Percentiles rank a stretch among this genome's conserved stretches.
Evolutionary conservation across 768 basidiomycete species (phyloP).

Genomic region (Boletales sp.): DNA sequence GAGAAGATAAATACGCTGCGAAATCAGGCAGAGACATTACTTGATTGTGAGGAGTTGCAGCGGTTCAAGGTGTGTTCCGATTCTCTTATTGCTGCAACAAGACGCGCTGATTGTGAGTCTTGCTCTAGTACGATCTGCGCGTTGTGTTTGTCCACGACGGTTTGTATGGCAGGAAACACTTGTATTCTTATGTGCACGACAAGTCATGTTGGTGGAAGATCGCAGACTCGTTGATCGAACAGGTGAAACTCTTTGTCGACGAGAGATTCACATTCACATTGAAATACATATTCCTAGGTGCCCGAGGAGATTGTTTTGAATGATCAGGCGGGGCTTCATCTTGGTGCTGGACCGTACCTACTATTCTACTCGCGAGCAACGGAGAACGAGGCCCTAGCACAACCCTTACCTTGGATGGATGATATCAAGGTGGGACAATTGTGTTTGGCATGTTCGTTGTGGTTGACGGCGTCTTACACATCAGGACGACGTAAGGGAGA

Average conservation of each 20-base stretch:
- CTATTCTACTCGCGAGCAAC: slow-evolving; percentile 57
- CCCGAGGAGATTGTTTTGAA: slow-evolving; percentile 65
- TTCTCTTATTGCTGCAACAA: neutral
- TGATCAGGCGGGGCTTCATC: slow-evolving; percentile 68
- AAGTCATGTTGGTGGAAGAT: slow-evolving; percentile 79
- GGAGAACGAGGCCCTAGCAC: slow-evolving; percentile 10
- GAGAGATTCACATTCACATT: neutral
- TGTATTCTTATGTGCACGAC: slow-evolving; percentile 71
- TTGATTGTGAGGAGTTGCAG: slow-evolving; percentile 65
- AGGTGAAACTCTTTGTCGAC: slow-evolving; percentile 37
- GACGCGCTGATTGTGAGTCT: neutral
- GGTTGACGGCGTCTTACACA: too few species aligned
- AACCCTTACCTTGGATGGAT: slow-evolving; percentile 25
- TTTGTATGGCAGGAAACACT: slow-evolving; percentile 68
- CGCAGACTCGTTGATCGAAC: slow-evolving; percentile 62
- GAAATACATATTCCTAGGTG: slow-evolving; percentile 43
- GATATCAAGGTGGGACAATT: slow-evolving; percentile 23
- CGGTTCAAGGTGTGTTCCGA: slow-evolving; percentile 46
- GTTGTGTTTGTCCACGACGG: slow-evolving; percentile 78
- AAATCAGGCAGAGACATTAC: slow-evolving; percentile 41
- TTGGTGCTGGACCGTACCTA: slow-evolving; percentile 75
- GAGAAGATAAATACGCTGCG: slow-evolving; percentile 43
- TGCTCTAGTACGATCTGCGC: slow-evolving; percentile 72
- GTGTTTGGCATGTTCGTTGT: neutral
- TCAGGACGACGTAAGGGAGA: slow-evolving; percentile 35